These are phyloP conservation scores for Ganoderma sinense DNA, from an alignment of 1,284 basidiomycete genomes.

Conservation along the genomic window DNA sequence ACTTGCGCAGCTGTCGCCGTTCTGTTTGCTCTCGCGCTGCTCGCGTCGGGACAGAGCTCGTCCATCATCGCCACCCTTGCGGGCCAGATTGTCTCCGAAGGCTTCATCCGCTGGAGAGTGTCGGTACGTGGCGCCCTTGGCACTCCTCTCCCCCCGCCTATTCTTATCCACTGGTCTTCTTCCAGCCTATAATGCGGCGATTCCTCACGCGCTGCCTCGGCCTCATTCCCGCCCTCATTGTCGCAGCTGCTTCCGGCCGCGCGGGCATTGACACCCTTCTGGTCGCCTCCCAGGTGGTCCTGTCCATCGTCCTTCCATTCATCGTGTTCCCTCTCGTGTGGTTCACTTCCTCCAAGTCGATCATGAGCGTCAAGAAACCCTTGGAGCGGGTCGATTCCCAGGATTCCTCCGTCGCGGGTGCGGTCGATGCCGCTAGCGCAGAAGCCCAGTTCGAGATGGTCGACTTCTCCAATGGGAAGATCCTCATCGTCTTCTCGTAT, in stretches of 20 bases:
- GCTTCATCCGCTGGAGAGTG: constrained; percentile 91
- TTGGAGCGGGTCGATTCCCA: constrained; percentile 1
- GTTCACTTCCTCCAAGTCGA: constrained; percentile 71
- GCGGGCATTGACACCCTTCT: constrained; percentile 84
- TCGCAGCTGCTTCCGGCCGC: constrained; percentile 81
- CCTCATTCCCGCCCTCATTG: constrained; percentile 86
- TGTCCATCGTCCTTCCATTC: constrained; percentile 91
- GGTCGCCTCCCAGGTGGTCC: constrained; percentile 87
- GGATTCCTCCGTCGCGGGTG: constrained; percentile 1
- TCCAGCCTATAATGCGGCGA: constrained; percentile 80
- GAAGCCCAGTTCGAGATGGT: constrained; percentile 45
- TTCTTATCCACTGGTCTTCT: constrained; percentile 1
- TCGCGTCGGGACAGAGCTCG: constrained; percentile 91
- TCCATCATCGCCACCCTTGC: constrained; percentile 93
- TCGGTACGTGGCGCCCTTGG: constrained; percentile 59
- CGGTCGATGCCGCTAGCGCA: constrained; percentile 16
- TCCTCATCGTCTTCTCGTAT: constrained; percentile 62
- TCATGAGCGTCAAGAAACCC: constrained; percentile 69
- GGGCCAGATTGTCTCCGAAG: constrained; percentile 93
- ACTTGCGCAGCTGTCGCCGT: constrained; percentile 68
- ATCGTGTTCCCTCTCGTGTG: constrained; percentile 84
- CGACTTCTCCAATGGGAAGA: constrained; percentile 69
- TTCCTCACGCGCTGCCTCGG: constrained; percentile 86
- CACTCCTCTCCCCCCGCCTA: constrained; percentile 8
- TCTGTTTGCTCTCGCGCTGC: constrained; percentile 86